phyloP scores from a whole-genome alignment of 2,329 filamentous ascomycete species.

The Endocalyx cinctus region DNA sequence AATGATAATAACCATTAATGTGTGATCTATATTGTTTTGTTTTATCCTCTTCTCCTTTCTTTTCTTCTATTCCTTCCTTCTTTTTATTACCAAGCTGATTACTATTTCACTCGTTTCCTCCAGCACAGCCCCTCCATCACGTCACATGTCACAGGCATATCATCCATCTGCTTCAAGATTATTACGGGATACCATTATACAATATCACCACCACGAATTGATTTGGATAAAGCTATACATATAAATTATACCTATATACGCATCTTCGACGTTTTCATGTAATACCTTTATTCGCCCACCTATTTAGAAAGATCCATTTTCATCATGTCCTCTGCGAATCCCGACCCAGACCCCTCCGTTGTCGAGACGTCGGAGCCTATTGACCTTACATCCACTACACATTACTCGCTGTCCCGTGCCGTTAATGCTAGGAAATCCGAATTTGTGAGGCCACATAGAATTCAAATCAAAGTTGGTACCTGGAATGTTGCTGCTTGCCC shows the following conservation, averaged over 20 bases:
- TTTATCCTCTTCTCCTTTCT: too few species aligned
- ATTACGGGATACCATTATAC: not conserved
- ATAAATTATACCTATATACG: too few species aligned
- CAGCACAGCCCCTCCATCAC: too few species aligned
- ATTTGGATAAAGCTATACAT: too few species aligned
- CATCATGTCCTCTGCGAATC: not conserved
- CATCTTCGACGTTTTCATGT: not conserved
- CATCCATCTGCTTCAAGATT: not conserved
- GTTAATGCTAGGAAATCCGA: slow-evolving; percentile 72
- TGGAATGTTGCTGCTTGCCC: slow-evolving; percentile 91
- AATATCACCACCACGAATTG: not conserved
- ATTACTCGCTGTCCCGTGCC: slow-evolving; percentile 56
- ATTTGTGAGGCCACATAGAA: slow-evolving; percentile 68
- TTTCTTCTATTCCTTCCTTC: too few species aligned
- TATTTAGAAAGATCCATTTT: not conserved
- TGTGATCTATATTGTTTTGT: too few species aligned
- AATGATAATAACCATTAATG: too few species aligned
- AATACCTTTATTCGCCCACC: not conserved
- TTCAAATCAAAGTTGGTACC: slow-evolving; percentile 84
- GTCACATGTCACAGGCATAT: not conserved
- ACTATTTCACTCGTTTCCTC: too few species aligned
- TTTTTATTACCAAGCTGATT: too few species aligned
- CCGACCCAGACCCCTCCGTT: slow-evolving; percentile 23
- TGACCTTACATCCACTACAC: slow-evolving; percentile 41
- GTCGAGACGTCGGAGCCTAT: slow-evolving; percentile 37